Conservation (phyloP, 2,329 filamentous ascomycete species). For the Exophiala lecanii-corni region DNA sequence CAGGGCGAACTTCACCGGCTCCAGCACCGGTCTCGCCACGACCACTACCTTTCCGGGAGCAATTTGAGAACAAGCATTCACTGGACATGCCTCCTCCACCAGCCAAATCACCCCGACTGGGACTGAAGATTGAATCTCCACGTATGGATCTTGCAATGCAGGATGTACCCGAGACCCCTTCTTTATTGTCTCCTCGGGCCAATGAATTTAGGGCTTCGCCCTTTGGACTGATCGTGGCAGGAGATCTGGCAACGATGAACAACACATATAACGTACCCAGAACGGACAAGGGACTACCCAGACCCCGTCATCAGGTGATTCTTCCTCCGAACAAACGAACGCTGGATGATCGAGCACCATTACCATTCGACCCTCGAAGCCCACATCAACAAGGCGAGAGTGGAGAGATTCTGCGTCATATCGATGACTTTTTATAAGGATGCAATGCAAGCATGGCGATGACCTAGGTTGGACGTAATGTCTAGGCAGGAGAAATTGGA, state of each 20-base stretch:
- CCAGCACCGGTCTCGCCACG: constrained; percentile 15
- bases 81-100: constrained; percentile 16
- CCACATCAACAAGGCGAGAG: constrained; percentile 25
- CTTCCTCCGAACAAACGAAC: not conserved
- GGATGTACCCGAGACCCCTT: constrained; percentile 34
- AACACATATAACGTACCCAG: not conserved
- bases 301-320: constrained; percentile 10
- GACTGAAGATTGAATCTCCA: constrained; percentile 24
- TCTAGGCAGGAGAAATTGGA: constrained; percentile 8
- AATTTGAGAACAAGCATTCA: constrained; percentile 13
- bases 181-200: constrained; percentile 43
- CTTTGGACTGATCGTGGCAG: constrained; percentile 33
- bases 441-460: not conserved
- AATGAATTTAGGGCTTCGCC: constrained; percentile 40
- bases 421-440: constrained; percentile 26
- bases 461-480: constrained; percentile 17
- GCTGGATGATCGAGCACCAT: constrained; percentile 8
- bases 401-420: constrained; percentile 25
- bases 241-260: constrained; percentile 29
- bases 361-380: constrained; percentile 25
- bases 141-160: constrained; percentile 37
- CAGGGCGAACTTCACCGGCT: not conserved
- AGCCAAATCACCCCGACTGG: constrained; percentile 26
- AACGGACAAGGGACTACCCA: constrained; percentile 2
- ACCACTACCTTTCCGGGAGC: constrained; percentile 27